Conservation (phyloP, 768 basidiomycete genomes). For the Xerocomus brunneocitrinus region DNA sequence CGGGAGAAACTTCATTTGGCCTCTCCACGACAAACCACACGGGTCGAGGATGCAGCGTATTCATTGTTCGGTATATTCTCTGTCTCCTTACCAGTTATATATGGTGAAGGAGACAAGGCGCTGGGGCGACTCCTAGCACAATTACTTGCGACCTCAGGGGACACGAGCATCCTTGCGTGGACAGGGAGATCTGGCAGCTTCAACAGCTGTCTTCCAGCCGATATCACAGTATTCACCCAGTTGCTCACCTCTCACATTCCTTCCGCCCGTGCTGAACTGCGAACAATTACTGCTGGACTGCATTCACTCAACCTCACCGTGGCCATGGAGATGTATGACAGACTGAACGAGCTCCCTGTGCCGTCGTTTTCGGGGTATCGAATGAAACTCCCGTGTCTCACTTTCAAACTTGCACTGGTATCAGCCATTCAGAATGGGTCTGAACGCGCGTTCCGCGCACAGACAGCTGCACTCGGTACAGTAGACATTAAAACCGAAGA, state of each 20-base stretch:
- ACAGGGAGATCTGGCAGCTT: constrained; percentile 1
- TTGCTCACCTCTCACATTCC: not conserved
- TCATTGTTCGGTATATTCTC: not conserved
- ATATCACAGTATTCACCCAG: not conserved
- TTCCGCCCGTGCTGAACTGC: not conserved
- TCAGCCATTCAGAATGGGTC: not conserved
- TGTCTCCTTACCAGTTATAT: not conserved
- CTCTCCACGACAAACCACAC: no score
- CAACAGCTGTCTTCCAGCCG: constrained; percentile 3
- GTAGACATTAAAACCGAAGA: constrained; percentile 10
- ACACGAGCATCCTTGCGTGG: constrained; percentile 7
- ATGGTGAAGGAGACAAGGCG: constrained; percentile 2
- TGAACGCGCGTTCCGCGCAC: not conserved
- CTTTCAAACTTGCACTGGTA: not conserved
- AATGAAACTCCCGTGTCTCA: constrained; percentile 8
- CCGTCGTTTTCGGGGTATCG: not conserved
- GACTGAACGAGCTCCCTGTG: not conserved
- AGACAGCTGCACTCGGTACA: not conserved
- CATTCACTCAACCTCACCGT: not conserved
- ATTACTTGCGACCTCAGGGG: constrained; percentile 1
- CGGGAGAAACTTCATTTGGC: not conserved
- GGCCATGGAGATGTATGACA: not conserved
- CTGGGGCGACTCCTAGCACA: not conserved
- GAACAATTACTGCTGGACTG: not conserved
- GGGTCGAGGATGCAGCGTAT: no score